Conservation (phyloP, 202 grass and related monocot species). For the Digitaria exilis region DNA sequence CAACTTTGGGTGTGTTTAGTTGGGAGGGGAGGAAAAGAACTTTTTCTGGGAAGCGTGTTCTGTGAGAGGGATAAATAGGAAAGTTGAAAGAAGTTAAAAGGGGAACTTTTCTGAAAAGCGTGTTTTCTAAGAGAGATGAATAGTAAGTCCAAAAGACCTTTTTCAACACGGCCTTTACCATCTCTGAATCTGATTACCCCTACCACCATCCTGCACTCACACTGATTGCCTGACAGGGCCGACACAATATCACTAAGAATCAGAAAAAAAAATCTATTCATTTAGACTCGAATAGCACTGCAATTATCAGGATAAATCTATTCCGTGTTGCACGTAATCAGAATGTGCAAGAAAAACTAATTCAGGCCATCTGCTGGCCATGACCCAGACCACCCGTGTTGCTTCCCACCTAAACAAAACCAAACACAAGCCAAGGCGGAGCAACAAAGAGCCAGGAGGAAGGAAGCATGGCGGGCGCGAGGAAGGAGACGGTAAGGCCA, state of each 20-base stretch:
- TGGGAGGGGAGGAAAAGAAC: no score
- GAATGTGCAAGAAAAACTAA: not conserved
- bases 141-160: no score
- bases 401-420: slow-evolving; percentile 64
- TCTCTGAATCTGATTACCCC: not conserved
- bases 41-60: no score
- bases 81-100: no score
- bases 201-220: not conserved
- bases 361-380: slow-evolving; percentile 8
- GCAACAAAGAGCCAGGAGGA: slow-evolving; percentile 3
- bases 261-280: not conserved
- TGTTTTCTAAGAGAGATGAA: no score
- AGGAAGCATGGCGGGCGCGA: slow-evolving; percentile 21
- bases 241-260: not conserved
- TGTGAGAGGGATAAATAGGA: no score
- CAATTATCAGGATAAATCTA: no score
- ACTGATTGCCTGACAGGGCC: not conserved
- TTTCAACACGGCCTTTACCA: no score
- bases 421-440: slow-evolving; percentile 11
- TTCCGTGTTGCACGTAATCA: no score
- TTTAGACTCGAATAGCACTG: not conserved
- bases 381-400: slow-evolving; percentile 5
- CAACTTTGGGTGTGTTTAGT: no score
- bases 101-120: no score
- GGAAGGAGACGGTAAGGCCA: slow-evolving; percentile 56